Evolutionary conservation across 805 yeast species (phyloP).

Genomic region (Wickerhamia fluorescens): DNA sequence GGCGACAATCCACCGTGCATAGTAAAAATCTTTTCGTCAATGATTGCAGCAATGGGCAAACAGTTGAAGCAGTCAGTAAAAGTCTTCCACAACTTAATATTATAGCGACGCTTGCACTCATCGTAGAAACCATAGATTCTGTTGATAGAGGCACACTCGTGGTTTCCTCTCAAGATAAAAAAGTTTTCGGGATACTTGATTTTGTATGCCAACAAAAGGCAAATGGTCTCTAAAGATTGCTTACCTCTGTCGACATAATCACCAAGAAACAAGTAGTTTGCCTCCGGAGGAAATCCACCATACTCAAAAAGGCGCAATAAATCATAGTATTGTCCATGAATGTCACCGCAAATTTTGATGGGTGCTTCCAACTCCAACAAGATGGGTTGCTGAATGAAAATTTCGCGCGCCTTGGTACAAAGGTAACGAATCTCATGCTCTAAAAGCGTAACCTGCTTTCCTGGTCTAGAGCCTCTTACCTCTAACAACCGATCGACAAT

Average conservation of each 20-base stretch:
- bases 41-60: constrained; percentile 96
- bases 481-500: constrained; percentile 94
- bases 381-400: constrained; percentile 96
- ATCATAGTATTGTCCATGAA: constrained; percentile 97
- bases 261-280: constrained; percentile 90
- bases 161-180: constrained; percentile 94
- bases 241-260: constrained; percentile 99
- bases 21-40: constrained; percentile 95
- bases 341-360: constrained; percentile 94
- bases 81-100: constrained; percentile 97
- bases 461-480: constrained; percentile 98
- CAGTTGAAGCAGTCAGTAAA: constrained; percentile 98
- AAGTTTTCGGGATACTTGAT: constrained; percentile 98
- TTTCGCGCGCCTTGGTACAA: constrained; percentile 97
- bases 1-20: constrained; percentile 99
- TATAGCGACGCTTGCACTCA: constrained; percentile 97
- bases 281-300: constrained; percentile 99
- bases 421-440: constrained; percentile 92
- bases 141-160: constrained; percentile 96
- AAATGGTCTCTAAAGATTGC: constrained; percentile 93
- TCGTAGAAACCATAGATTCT: constrained; percentile 98
- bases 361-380: constrained; percentile 95
- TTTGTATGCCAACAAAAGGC: constrained; percentile 89
- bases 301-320: constrained; percentile 91
- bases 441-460: constrained; percentile 88